These are phyloP conservation scores for Hypoxylon sp. DNA, from an alignment of 2,329 filamentous ascomycete genomes.

Conservation along the genomic window DNA sequence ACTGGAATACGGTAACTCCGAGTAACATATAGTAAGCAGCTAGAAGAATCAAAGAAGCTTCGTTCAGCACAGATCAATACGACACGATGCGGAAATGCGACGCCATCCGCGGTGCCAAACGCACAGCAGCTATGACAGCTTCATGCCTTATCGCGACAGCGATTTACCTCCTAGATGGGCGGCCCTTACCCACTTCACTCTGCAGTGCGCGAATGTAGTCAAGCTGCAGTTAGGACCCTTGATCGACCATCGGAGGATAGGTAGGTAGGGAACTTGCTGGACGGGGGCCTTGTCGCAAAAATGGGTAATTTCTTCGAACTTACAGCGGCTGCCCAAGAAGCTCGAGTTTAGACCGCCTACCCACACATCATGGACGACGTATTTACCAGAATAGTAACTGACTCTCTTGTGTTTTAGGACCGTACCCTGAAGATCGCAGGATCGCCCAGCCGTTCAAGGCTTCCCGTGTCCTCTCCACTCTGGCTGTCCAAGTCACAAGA, in stretches of 20 bases:
- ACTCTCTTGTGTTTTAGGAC: slow-evolving; percentile 10
- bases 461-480: slow-evolving; percentile 13
- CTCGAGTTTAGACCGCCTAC: slow-evolving; percentile 18
- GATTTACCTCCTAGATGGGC: slow-evolving; percentile 20
- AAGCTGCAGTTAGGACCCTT: slow-evolving; percentile 40
- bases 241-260: slow-evolving; percentile 40
- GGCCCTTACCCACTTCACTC: slow-evolving; percentile 31
- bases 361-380: slow-evolving; percentile 12
- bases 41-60: slow-evolving; percentile 15
- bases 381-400: slow-evolving; percentile 11
- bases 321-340: slow-evolving; percentile 20
- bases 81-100: slow-evolving; percentile 25
- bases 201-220: slow-evolving; percentile 15
- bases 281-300: slow-evolving; percentile 25
- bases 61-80: slow-evolving; percentile 10
- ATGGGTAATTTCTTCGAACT: slow-evolving; percentile 28
- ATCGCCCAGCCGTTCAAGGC: slow-evolving; percentile 21
- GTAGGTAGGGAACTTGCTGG: slow-evolving; percentile 1
- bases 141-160: slow-evolving; percentile 20
- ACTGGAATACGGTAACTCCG: slow-evolving; percentile 12
- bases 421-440: slow-evolving; percentile 24
- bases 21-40: slow-evolving; percentile 37
- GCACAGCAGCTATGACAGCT: background rate
- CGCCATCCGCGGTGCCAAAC: slow-evolving; percentile 17
- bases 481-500: slow-evolving; percentile 18